These are phyloP conservation scores for Rhizopus arrhizus DNA, from an alignment of 371 early-diverging fungal genomes.

Conservation along the genomic window DNA sequence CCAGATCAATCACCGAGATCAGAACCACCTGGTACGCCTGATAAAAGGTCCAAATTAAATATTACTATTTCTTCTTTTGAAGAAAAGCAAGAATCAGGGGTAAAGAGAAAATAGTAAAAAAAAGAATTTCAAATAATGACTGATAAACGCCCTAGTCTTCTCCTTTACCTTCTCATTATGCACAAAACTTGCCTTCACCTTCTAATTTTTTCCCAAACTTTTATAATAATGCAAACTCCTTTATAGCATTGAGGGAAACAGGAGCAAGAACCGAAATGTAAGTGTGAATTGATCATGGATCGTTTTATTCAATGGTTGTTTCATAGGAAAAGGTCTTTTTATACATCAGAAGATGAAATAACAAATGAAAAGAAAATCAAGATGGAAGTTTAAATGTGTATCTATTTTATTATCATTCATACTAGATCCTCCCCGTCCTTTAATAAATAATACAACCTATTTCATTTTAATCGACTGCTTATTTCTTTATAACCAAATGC, in stretches of 20 bases:
- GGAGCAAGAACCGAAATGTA: constrained; percentile 6
- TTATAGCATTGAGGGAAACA: constrained; percentile 14
- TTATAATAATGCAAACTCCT: constrained; percentile 37
- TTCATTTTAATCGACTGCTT: background rate
- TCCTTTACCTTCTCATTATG: constrained; percentile 63
- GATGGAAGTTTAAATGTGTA: background rate
- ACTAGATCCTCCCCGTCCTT: background rate
- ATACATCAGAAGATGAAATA: constrained; percentile 2
- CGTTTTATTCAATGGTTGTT: background rate
- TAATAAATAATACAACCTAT: background rate
- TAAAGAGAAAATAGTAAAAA: constrained; percentile 6
- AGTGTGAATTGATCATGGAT: background rate
- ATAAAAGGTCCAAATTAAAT: constrained; percentile 49
- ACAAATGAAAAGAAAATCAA: constrained; percentile 1
- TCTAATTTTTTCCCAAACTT: constrained; percentile 75
- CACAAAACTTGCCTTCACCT: constrained; percentile 77
- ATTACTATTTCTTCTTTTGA: constrained; percentile 40
- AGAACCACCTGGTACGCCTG: constrained; percentile 31
- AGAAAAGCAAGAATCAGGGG: constrained; percentile 10
- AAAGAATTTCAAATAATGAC: background rate
- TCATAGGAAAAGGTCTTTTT: constrained; percentile 13
- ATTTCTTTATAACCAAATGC: too few relatives aligned
- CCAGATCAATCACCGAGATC: constrained; percentile 31
- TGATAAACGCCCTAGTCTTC: constrained; percentile 19
- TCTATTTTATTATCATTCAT: too few relatives aligned